Percentiles rank a stretch among this genome's conserved stretches.
These are phyloP conservation scores for Xylaria palmicola DNA, from an alignment of 495 filamentous ascomycete species.

Conservation along the genomic window DNA sequence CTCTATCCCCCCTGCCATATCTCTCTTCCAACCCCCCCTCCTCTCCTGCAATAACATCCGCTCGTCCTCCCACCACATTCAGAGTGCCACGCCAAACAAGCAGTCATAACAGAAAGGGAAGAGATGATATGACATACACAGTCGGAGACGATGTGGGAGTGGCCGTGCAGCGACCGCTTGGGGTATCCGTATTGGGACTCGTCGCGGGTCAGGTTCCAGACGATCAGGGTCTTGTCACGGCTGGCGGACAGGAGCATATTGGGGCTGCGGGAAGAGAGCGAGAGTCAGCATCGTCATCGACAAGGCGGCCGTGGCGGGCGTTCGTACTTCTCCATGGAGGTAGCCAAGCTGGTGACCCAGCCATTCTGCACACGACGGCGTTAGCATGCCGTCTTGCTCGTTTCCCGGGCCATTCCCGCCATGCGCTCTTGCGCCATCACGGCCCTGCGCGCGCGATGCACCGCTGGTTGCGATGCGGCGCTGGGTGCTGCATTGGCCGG, in stretches of 20 bases:
- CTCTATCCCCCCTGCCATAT: too few species aligned
- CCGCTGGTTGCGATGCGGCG: not conserved
- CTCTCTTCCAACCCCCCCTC: not conserved
- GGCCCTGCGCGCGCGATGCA: not conserved
- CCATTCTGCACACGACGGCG: slow-evolving; percentile 46
- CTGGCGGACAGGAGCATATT: slow-evolving; percentile 99
- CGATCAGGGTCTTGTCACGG: slow-evolving; percentile 98
- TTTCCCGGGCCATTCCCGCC: too few species aligned
- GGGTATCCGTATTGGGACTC: slow-evolving; percentile 97
- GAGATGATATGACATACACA: slow-evolving; percentile 68
- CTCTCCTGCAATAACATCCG: not conserved
- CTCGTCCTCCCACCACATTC: not conserved
- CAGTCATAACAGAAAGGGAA: slow-evolving; percentile 8
- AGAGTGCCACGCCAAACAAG: not conserved
- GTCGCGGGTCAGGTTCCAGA: slow-evolving; percentile 99
- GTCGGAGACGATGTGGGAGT: slow-evolving; percentile 99
- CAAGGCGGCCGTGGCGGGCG: not conserved
- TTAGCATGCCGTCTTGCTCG: not conserved
- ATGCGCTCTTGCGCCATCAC: too few species aligned
- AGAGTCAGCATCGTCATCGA: slow-evolving; percentile 25
- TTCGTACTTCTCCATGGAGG: slow-evolving; percentile 95
- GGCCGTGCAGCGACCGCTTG: slow-evolving; percentile 95
- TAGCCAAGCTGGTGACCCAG: slow-evolving; percentile 86
- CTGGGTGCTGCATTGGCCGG: not conserved
- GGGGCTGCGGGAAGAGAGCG: slow-evolving; percentile 60